A percentile compares a stretch with the other conserved stretches of the same genome.
Evolutionary conservation across 2,329 filamentous ascomycete species (phyloP).

Genomic region (Cercospora zeina): DNA sequence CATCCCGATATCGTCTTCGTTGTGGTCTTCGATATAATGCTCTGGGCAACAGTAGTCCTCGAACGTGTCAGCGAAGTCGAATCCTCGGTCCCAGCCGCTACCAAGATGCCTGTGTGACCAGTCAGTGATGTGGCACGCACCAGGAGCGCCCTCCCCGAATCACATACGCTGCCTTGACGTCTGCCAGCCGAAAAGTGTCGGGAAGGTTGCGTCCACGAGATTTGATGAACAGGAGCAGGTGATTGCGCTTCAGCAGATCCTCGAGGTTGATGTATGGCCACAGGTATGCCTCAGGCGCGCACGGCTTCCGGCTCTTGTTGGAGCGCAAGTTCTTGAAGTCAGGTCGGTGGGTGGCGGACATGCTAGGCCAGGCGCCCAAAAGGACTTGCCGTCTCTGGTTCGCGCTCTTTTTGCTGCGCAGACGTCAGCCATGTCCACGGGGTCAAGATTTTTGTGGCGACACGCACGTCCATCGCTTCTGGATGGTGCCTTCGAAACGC

Average conservation of each 20-base stretch:
- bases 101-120: constrained; percentile 35
- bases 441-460: not conserved
- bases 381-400: constrained; percentile 52
- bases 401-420: constrained; percentile 51
- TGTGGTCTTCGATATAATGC: constrained; percentile 20
- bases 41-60: constrained; percentile 20
- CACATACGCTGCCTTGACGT: constrained; percentile 41
- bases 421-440: constrained; percentile 1
- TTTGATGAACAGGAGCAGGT: constrained; percentile 55
- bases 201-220: constrained; percentile 53
- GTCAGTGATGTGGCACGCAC: not conserved
- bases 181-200: constrained; percentile 51
- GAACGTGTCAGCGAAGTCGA: constrained; percentile 16
- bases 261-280: constrained; percentile 61
- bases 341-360: constrained; percentile 54
- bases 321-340: constrained; percentile 49
- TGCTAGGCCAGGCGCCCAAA: constrained; percentile 52
- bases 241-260: constrained; percentile 51
- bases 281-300: constrained; percentile 43
- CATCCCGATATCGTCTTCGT: constrained; percentile 26
- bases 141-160: not conserved
- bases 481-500: constrained; percentile 54
- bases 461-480: constrained; percentile 52
- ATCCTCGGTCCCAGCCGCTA: constrained; percentile 20
- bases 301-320: constrained; percentile 25